phyloP scores from a whole-genome alignment of 2,329 filamentous ascomycete genomes.

The Hypomyces rosellus region DNA sequence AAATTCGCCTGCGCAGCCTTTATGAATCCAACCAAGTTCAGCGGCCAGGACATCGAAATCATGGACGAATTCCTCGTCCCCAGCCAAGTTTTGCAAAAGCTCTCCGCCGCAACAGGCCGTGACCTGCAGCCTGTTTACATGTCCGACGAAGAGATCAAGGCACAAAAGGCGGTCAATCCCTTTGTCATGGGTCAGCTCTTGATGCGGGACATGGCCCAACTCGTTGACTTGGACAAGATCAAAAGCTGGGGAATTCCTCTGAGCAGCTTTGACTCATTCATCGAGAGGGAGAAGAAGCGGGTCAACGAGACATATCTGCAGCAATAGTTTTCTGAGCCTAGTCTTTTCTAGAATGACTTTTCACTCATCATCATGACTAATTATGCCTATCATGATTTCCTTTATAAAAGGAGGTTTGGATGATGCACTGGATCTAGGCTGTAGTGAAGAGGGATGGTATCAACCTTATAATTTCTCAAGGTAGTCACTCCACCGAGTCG shows the following conservation, averaged over 20 bases:
- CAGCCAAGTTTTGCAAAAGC: constrained; percentile 28
- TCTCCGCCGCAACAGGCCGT: constrained; percentile 29
- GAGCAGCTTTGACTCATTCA: constrained; percentile 37
- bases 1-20: constrained; percentile 38
- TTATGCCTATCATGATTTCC: too few relatives aligned
- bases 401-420: too few relatives aligned
- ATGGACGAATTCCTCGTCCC: constrained; percentile 34
- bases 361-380: too few relatives aligned
- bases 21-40: constrained; percentile 34
- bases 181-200: constrained; percentile 33
- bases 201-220: constrained; percentile 27
- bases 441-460: too few relatives aligned
- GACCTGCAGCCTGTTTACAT: constrained; percentile 32
- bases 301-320: too few relatives aligned
- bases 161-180: constrained; percentile 28
- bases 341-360: too few relatives aligned
- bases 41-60: constrained; percentile 33
- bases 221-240: constrained; percentile 30
- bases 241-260: constrained; percentile 34
- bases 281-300: constrained; percentile 30
- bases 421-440: too few relatives aligned
- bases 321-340: too few relatives aligned
- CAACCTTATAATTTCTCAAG: too few relatives aligned
- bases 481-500: too few relatives aligned
- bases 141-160: constrained; percentile 34